Percentiles rank a stretch among this genome's conserved stretches.
Evolutionary conservation across 495 filamentous ascomycete species (phyloP).

Genomic region (Friedmanniomyces endolithicus): DNA sequence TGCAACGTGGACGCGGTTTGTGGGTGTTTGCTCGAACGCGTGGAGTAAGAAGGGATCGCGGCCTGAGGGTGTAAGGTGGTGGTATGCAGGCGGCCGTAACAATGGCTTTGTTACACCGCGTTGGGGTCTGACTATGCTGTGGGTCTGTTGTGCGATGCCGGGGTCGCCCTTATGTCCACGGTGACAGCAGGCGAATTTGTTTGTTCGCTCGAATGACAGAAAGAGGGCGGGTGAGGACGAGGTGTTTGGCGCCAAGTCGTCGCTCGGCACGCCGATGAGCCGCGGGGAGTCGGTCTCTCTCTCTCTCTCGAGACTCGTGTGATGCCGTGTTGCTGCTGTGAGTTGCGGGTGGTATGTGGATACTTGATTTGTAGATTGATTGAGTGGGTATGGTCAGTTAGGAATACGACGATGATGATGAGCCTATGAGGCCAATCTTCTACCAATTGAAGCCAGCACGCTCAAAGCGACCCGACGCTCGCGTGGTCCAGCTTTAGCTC

Average conservation of each 20-base stretch:
- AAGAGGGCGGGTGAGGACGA: no score
- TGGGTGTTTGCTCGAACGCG: neutral
- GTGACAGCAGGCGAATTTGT: neutral
- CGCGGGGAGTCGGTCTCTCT: neutral
- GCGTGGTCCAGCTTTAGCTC: no score
- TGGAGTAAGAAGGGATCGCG: neutral
- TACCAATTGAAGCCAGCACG: no score
- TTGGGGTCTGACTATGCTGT: neutral
- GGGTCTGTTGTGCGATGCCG: neutral
- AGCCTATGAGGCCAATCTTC: no score
- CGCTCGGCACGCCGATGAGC: neutral
- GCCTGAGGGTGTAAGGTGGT: neutral
- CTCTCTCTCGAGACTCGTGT: no score
- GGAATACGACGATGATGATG: neutral
- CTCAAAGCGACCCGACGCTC: no score
- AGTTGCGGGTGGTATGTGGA: no score
- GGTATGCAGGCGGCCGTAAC: neutral
- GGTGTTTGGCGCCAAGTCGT: neutral
- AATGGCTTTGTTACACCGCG: neutral
- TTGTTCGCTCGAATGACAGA: no score
- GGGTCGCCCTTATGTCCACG: neutral
- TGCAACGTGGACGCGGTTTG: neutral
- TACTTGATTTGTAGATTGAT: neutral
- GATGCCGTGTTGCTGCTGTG: no score
- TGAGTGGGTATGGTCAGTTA: no score